These are phyloP conservation scores for Diaporthe amygdali DNA, from an alignment of 2,329 filamentous ascomycete genomes.

Conservation along the genomic window DNA sequence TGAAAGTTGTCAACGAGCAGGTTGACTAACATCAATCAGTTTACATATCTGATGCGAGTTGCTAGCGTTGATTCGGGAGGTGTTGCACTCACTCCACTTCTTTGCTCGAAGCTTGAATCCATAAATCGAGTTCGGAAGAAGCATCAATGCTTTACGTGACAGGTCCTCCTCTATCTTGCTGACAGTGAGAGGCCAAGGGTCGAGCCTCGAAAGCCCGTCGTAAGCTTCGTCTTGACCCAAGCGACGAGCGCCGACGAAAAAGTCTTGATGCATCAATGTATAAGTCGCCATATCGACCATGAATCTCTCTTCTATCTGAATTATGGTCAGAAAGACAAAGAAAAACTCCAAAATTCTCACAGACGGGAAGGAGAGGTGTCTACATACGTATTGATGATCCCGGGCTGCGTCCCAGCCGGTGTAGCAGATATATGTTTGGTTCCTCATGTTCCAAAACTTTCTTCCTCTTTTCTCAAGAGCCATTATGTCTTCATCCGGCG, in stretches of 20 bases:
- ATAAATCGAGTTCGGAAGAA: neutral
- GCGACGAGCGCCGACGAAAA: neutral
- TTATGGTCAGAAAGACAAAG: neutral
- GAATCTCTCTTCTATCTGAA: neutral
- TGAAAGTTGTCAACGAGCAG: constrained; percentile 28
- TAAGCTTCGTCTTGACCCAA: too few relatives aligned
- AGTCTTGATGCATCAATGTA: neutral
- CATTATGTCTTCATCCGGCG: neutral
- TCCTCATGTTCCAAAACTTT: neutral
- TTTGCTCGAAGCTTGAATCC: neutral
- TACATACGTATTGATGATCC: neutral
- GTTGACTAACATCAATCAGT: constrained; percentile 1
- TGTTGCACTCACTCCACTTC: constrained; percentile 11
- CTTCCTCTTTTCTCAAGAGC: neutral
- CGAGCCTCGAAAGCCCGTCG: neutral
- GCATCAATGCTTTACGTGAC: neutral
- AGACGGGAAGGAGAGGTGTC: neutral
- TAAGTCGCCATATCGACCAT: neutral
- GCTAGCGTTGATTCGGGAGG: too few relatives aligned
- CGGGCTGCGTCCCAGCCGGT: neutral
- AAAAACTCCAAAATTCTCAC: too few relatives aligned
- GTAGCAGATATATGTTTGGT: neutral
- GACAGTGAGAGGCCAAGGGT: neutral
- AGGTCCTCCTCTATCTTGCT: neutral
- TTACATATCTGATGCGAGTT: neutral